Percentiles rank a stretch among this genome's conserved stretches.
phyloP scores from a whole-genome alignment of 2,329 filamentous ascomycete genomes.

The Trichophyton equinum region DNA sequence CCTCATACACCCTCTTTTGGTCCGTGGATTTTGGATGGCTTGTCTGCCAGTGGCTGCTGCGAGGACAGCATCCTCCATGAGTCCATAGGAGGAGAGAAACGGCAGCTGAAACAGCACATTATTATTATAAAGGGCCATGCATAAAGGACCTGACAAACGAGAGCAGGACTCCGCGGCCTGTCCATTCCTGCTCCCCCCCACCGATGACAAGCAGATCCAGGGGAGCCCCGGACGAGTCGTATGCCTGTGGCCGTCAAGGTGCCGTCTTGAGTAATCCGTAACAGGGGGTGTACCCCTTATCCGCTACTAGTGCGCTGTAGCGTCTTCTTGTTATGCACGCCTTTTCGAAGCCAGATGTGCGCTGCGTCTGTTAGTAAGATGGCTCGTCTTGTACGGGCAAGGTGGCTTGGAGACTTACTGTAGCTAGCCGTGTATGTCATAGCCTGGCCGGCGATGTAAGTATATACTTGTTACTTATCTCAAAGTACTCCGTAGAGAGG shows the following conservation, averaged over 20 bases:
- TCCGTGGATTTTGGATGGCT: no score
- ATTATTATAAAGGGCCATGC: background rate
- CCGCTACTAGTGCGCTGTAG: background rate
- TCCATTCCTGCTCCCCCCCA: background rate
- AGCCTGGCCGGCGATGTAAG: background rate
- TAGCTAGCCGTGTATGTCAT: background rate
- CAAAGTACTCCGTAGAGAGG: background rate
- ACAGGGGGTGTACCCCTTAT: background rate
- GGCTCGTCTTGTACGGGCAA: background rate
- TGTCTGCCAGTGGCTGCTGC: background rate
- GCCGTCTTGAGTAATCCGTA: background rate
- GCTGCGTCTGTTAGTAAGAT: background rate
- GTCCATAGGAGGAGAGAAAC: background rate
- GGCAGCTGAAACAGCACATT: background rate
- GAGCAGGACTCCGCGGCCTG: background rate
- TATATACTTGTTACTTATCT: no score
- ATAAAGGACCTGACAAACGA: background rate
- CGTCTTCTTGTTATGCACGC: background rate
- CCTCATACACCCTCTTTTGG: no score
- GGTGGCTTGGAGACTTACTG: background rate
- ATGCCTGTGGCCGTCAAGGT: background rate
- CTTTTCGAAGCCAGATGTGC: background rate
- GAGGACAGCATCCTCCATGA: background rate
- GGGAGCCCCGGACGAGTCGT: background rate
- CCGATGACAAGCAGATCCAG: background rate